Percentiles rank a stretch among this genome's conserved stretches.
These are phyloP conservation scores for Solanum hybrid DNA, from an alignment of 305 asterid genomes.

Conservation along the genomic window DNA sequence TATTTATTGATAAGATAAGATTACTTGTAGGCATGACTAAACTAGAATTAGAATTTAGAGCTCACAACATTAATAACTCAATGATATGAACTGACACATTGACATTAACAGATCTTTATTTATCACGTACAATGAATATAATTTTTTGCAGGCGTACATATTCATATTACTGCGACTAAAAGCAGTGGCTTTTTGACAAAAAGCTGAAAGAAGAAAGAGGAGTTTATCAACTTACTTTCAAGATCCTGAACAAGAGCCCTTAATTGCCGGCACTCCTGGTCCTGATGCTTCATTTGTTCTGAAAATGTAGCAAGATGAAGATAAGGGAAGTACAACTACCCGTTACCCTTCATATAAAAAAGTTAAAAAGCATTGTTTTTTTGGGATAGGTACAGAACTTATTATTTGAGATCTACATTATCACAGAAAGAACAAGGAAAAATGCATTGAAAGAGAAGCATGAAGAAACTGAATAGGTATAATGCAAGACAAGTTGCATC, in stretches of 20 bases:
- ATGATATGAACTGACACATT: not conserved
- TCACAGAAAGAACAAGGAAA: not conserved
- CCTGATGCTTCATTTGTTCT: conserved; percentile 67
- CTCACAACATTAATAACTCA: not conserved
- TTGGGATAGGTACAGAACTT: not conserved
- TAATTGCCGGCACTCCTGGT: conserved; percentile 68
- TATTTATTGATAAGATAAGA: not conserved
- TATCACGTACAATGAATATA: not conserved
- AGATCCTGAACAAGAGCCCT: conserved; percentile 86
- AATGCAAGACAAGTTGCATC: not conserved
- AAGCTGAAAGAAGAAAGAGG: not conserved
- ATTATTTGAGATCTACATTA: not conserved
- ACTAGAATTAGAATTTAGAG: not conserved
- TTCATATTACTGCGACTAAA: not conserved
- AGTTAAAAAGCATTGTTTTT: not conserved
- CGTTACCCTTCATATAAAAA: not conserved
- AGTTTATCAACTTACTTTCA: conserved; percentile 46
- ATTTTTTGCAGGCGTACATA: not conserved
- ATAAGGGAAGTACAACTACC: conserved; percentile 9
- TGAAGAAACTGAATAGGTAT: not conserved
- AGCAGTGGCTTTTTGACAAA: not conserved
- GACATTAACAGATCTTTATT: not conserved
- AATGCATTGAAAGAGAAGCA: not conserved
- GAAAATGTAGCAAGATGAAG: conserved; percentile 31
- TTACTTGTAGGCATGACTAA: not conserved